Evolutionary conservation across 2,329 filamentous ascomycete genomes (phyloP).

Genomic region (Botrytis pseudocinerea): DNA sequence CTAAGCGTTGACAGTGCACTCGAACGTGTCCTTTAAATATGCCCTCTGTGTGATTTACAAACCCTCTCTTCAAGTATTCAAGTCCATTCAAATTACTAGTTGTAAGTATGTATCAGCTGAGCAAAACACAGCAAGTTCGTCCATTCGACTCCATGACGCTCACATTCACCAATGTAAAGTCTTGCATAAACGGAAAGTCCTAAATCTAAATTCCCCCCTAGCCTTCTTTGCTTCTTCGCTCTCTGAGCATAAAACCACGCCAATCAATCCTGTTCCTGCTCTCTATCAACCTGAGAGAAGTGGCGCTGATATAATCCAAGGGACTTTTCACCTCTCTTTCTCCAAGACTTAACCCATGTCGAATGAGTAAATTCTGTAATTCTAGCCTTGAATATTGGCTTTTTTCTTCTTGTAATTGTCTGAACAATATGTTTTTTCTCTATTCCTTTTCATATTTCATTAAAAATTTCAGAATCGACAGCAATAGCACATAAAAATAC

Average conservation of each 20-base stretch:
- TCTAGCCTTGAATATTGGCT: neutral
- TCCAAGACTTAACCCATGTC: too few relatives aligned
- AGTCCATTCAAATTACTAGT: neutral
- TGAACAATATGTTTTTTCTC: neutral
- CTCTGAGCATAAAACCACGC: neutral
- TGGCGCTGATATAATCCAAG: neutral
- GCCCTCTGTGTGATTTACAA: neutral
- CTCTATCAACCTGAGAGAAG: fast-evolving
- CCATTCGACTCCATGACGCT: neutral
- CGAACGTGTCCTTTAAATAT: neutral
- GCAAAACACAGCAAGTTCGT: neutral
- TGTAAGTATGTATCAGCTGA: neutral
- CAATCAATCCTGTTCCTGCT: neutral
- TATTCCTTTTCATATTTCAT: neutral
- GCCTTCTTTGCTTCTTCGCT: too few relatives aligned
- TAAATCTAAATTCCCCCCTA: too few relatives aligned
- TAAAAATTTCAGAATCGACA: neutral
- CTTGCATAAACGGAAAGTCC: too few relatives aligned
- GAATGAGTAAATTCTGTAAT: neutral
- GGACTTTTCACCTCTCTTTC: neutral
- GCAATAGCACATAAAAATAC: neutral
- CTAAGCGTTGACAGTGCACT: neutral
- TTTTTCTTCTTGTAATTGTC: neutral
- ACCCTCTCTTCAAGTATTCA: neutral
- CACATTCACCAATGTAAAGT: neutral